These are phyloP conservation scores for Thielaviopsis populi DNA, from an alignment of 2,329 filamentous ascomycete species.

Conservation along the genomic window DNA sequence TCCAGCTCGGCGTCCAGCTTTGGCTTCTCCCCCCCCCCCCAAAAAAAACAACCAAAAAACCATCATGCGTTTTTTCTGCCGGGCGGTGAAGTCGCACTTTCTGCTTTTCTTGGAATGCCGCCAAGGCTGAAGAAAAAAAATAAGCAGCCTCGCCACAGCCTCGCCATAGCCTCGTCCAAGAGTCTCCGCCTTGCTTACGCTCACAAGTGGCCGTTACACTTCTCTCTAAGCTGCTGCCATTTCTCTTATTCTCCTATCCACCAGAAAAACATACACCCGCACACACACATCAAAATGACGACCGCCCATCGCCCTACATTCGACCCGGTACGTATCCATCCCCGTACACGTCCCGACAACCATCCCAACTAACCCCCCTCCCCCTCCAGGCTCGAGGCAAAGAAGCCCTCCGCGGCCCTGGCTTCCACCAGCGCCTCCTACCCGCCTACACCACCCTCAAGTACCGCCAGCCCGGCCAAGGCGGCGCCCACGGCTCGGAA, in stretches of 20 bases:
- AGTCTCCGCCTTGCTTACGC: not conserved
- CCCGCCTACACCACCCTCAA: slow-evolving; percentile 91
- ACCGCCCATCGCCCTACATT: slow-evolving; percentile 78
- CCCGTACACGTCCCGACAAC: slow-evolving; percentile 16
- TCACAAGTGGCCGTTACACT: too few relatives aligned
- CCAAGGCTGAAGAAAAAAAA: slow-evolving; percentile 7
- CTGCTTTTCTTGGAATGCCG: slow-evolving; percentile 22
- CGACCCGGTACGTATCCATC: slow-evolving; percentile 53
- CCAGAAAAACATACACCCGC: not conserved
- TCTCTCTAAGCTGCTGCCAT: not conserved
- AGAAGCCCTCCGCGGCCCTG: slow-evolving; percentile 81
- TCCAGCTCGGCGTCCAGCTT: not conserved
- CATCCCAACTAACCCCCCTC: not conserved
- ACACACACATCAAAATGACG: slow-evolving; percentile 34
- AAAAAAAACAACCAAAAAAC: too few relatives aligned
- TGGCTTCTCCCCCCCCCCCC: not conserved
- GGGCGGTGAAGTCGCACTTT: slow-evolving; percentile 32
- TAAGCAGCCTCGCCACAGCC: not conserved
- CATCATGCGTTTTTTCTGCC: slow-evolving; percentile 29
- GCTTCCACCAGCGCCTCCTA: slow-evolving; percentile 90
- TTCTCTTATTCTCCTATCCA: not conserved
- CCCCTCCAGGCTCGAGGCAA: slow-evolving; percentile 63
- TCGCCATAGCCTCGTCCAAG: slow-evolving; percentile 1
- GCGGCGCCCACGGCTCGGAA: slow-evolving; percentile 46
- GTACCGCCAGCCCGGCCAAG: slow-evolving; percentile 73